Evolutionary conservation across 768 basidiomycete species (phyloP), one percentile per base, ranked within the genome.

Genomic region (Boletus rubescentipes): DNA sequence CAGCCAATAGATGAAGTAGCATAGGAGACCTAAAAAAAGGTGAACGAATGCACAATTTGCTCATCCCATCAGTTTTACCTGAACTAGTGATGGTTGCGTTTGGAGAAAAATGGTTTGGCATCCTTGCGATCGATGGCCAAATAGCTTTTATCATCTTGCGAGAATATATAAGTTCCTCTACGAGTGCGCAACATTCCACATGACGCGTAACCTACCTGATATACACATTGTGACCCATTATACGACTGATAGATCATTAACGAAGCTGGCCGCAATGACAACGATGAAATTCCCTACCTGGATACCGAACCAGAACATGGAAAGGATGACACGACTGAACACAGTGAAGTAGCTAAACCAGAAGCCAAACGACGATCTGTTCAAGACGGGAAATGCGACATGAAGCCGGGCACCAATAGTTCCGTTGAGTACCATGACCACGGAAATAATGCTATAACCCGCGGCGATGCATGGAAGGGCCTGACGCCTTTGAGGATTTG

Each of bases 331-430:
- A 20, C 91, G 82, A 59, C 87, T 90, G 53, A 93, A 67, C 42
- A 94, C 87, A 53, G 82, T 84, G 68, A 93, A 93, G 71, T 92
- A 93, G 65, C 88, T 89, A 60, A 93, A 80, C 84, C 87, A 93
- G 72, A 92, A 93, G 1, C 92, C 92, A 61, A 93, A 89, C 1
- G 88, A 91, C 0, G 91, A 91, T 15, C 92, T 78, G 60, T 87
- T 90, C n/a, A 92, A 75, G 46, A 93, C 79, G 0, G 80, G 79
- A 66, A 92, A 92, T 0, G 87, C 81, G 23, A 93, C 73, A 60
- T 90, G 89, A 41, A 91, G 78, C 18, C 87, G 81, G 23, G 91
- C 87, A 23, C 91, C 89, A 26, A 83, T 78, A 5, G 86, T 84
- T 45, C 91, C 91, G 63, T 91, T 93, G 44, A 89, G 73, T 2